Evolutionary conservation across 768 basidiomycete species (phyloP).

Genomic region (Rhodotorula babjevae): DNA sequence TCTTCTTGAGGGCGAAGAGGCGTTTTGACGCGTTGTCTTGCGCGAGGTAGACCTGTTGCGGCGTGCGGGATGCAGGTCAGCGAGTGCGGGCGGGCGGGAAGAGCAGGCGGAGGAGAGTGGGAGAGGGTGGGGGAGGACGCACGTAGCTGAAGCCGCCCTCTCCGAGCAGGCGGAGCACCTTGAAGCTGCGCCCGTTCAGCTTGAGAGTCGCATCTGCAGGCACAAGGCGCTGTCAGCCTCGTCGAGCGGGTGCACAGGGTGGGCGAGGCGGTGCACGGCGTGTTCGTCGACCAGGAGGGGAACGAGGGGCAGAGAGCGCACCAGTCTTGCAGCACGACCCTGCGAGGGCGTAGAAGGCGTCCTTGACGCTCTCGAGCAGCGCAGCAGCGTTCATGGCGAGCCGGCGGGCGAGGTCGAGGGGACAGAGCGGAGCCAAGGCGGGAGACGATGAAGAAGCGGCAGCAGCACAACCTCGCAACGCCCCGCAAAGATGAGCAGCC

Average conservation of each 20-base stretch:
- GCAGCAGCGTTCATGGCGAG: constrained; percentile 51
- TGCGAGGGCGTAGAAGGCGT: constrained; percentile 73
- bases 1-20: constrained; percentile 95
- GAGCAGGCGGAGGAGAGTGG: background rate
- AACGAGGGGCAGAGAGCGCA: constrained; percentile 45
- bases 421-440: background rate
- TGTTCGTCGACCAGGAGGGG: constrained; percentile 46
- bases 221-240: background rate
- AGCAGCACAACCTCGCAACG: no score
- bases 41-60: constrained; percentile 38
- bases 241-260: background rate
- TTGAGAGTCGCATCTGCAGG: constrained; percentile 67
- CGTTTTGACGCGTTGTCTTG: constrained; percentile 54
- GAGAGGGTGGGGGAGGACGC: constrained; percentile 53
- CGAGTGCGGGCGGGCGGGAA: no score
- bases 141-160: constrained; percentile 95
- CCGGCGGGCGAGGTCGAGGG: background rate
- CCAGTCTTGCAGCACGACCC: constrained; percentile 60
- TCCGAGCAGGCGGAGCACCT: constrained; percentile 84
- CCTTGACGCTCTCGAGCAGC: constrained; percentile 69
- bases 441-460: background rate
- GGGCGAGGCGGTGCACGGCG: constrained; percentile 51
- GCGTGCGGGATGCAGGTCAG: no score
- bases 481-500: no score
- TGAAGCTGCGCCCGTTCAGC: constrained; percentile 88